Percentiles rank a stretch among this genome's conserved stretches.
These are phyloP conservation scores for Aspergillus neoniger DNA, from an alignment of 2,329 filamentous ascomycete genomes.

Conservation along the genomic window DNA sequence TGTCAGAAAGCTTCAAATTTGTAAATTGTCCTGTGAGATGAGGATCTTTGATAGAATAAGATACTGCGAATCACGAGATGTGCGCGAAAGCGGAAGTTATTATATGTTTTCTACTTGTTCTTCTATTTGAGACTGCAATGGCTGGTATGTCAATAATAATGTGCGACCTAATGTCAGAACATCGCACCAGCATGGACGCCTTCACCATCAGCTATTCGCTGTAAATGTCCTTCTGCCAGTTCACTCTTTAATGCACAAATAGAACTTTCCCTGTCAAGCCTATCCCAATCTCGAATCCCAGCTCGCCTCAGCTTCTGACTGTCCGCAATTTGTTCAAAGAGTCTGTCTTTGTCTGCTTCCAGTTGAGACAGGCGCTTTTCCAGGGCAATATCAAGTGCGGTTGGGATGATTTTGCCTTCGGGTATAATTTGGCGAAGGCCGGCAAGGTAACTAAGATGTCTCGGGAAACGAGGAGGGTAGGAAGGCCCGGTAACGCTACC, in stretches of 20 bases:
- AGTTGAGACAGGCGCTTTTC: constrained; percentile 50
- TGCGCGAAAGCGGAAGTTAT: background rate
- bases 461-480: constrained; percentile 41
- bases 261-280: constrained; percentile 49
- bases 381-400: constrained; percentile 38
- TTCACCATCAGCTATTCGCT: constrained; percentile 49
- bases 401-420: constrained; percentile 45
- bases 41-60: too few relatives aligned
- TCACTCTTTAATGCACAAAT: constrained; percentile 51
- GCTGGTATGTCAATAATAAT: background rate
- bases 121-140: background rate
- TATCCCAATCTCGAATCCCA: constrained; percentile 51
- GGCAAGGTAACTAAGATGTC: constrained; percentile 42
- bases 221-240: constrained; percentile 50
- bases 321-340: constrained; percentile 48
- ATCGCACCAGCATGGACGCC: constrained; percentile 41
- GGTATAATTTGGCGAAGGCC: constrained; percentile 43
- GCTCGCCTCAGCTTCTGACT: constrained; percentile 47
- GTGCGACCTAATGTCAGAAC: constrained; percentile 33
- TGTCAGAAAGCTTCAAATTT: too few relatives aligned
- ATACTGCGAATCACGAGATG: background rate
- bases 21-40: too few relatives aligned
- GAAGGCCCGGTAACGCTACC: constrained; percentile 38
- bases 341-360: constrained; percentile 47
- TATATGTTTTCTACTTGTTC: background rate